Evolutionary conservation across 495 filamentous ascomycete genomes (phyloP).

Genomic region (Cairneyella variabilis): DNA sequence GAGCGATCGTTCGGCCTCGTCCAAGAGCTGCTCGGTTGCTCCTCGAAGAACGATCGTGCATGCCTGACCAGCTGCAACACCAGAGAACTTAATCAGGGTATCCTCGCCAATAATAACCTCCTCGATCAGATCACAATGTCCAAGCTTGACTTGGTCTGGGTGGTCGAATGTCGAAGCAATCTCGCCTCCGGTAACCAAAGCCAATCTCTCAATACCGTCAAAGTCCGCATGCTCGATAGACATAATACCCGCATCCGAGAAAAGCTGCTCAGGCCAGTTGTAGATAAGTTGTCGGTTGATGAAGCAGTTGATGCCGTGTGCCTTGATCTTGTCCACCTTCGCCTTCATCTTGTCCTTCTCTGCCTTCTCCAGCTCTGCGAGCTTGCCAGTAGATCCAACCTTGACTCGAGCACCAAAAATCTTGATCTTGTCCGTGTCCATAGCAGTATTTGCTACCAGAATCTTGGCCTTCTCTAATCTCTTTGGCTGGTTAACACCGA

Average conservation of each 20-base stretch:
- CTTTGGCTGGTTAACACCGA: constrained; percentile 98
- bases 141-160: constrained; percentile 93
- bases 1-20: constrained; percentile 92
- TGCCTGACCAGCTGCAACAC: constrained; percentile 87
- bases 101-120: constrained; percentile 98
- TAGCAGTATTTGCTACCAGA: constrained; percentile 92
- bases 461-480: constrained; percentile 97
- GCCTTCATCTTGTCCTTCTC: constrained; percentile 99
- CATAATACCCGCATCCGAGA: constrained; percentile 94
- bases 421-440: constrained; percentile 99
- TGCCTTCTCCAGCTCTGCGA: constrained; percentile 94
- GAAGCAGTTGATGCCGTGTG: constrained; percentile 99
- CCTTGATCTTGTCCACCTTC: constrained; percentile 98
- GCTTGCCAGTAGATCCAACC: constrained; percentile 89
- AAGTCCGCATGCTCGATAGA: constrained; percentile 99
- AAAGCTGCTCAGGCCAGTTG: constrained; percentile 99
- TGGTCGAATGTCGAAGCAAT: constrained; percentile 98
- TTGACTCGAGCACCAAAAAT: constrained; percentile 97
- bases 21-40: constrained; percentile 92
- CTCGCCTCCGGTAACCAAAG: constrained; percentile 93
- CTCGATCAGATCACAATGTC: constrained; percentile 92
- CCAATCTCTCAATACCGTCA: constrained; percentile 92
- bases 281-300: constrained; percentile 99
- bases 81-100: constrained; percentile 94
- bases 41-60: constrained; percentile 97